Base-by-base conservation (phyloP, 495 filamentous ascomycete species). In the Sphaerosporella brunnea region DNA sequence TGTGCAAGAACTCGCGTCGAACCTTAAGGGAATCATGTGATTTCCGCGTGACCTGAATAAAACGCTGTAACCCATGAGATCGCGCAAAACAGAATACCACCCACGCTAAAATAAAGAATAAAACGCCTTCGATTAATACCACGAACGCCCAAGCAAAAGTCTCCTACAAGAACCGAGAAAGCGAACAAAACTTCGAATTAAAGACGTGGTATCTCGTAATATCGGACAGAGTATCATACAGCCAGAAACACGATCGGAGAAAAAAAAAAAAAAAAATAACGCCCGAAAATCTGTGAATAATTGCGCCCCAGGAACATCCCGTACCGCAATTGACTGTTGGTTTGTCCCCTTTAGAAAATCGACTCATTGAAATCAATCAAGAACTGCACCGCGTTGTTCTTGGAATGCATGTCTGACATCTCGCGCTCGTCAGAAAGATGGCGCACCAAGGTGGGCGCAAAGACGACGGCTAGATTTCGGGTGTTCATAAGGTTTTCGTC, bases 401-500 rank as follows among this genome's bases (percentile, higher is more conserved):
- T 93, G 49, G 80, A 74, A 53, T 88, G 80, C 68, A 93, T 90
- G 54, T 99, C 92, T 10, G 78, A 84, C 81, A 96, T 92, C 62
- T 99, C 92, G 47, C 84, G 78, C 52, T 93, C 82, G 52, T 95
- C 67, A 51, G 77, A 84, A 59, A 77, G 68, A 20, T 93, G 84
- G 43, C 90, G 72, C 80, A 99, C 90, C 50, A 99, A 85, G 5
- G 92, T 99, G 20, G 92, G 92, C 21, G 92, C 92, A 56, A 99
- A 99, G 23, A 99, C 92, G 48, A 99, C 92, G 3, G 92, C 84
- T 30, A 96, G 68, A 55, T 99, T 99, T 60, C 82, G 78, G 28
- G 88, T 81, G 16, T 82, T 90, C 92, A 99, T 99, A 63, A 75
- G 48, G 59, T 99, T 99, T 57, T 90, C 80, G 13, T 71, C 68